phyloP scores from a whole-genome alignment of 352 stramenopile genomes.

The Aphanomyces stellatus region DNA sequence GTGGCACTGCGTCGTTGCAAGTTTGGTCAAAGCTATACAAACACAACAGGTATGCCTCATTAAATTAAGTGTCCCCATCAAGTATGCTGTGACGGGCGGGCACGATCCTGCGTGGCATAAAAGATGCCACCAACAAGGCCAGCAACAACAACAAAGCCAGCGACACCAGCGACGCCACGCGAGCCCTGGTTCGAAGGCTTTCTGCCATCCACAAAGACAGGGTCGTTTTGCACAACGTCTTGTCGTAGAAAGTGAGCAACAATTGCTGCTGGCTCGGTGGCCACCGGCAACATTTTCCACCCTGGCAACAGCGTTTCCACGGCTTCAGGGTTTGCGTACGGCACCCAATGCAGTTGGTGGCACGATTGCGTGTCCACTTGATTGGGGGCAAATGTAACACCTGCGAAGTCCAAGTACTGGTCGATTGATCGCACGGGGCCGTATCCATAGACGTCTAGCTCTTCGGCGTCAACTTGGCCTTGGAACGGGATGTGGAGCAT shows the following conservation, averaged over 20 bases:
- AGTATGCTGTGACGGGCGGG: too few species aligned
- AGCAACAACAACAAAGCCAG: not conserved
- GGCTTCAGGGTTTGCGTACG: conserved; percentile 42
- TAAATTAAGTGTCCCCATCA: too few species aligned
- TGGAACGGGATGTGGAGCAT: conserved; percentile 49
- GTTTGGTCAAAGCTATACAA: too few species aligned
- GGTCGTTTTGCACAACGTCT: not conserved
- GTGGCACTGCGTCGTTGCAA: too few species aligned
- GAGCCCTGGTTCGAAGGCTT: not conserved
- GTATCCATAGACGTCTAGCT: conserved; percentile 53
- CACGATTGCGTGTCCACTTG: conserved; percentile 51
- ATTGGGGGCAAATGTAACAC: conserved; percentile 38
- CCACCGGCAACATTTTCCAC: not conserved
- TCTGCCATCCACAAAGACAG: not conserved
- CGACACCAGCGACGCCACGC: not conserved
- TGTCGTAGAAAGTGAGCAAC: not conserved
- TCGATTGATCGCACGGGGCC: conserved; percentile 44
- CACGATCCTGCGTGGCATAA: not conserved
- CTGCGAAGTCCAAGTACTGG: conserved; percentile 52
- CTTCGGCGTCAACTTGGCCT: conserved; percentile 43
- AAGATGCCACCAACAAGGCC: not conserved
- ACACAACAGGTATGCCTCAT: too few species aligned
- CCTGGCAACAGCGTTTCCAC: conserved; percentile 27
- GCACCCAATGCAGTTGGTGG: conserved; percentile 60
- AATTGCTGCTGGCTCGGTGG: not conserved